A percentile compares a stretch with the other conserved stretches of the same genome.
Conservation (phyloP, 2,329 filamentous ascomycete species). For the Cercospora sp. region DNA sequence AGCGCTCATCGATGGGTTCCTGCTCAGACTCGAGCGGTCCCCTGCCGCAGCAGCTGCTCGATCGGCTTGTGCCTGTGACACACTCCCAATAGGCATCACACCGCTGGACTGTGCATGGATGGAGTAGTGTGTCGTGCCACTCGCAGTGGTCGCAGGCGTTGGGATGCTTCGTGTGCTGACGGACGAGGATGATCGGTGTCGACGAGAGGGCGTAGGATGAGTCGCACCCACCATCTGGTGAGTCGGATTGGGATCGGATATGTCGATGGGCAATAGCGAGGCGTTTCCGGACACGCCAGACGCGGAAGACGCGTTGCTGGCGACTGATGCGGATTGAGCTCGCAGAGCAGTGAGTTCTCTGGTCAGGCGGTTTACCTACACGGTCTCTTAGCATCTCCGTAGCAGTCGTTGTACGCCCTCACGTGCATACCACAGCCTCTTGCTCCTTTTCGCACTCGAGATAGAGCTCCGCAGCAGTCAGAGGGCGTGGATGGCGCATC, state of each 20-base stretch:
- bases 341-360: conserved; percentile 86
- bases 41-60: conserved; percentile 37
- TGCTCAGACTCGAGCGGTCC: conserved; percentile 28
- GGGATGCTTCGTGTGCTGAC: conserved; percentile 34
- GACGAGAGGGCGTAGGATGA: conserved; percentile 56
- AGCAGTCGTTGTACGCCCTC: not conserved
- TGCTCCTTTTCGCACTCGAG: conserved; percentile 91
- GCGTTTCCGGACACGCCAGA: conserved; percentile 57
- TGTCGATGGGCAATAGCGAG: conserved; percentile 43
- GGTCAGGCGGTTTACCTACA: conserved; percentile 84
- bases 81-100: conserved; percentile 26
- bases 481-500: conserved; percentile 78
- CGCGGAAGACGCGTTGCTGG: conserved; percentile 53
- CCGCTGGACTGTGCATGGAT: conserved; percentile 29
- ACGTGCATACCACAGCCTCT: conserved; percentile 73
- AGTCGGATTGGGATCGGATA: conserved; percentile 50
- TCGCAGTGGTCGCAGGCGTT: conserved; percentile 30
- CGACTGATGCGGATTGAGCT: conserved; percentile 61
- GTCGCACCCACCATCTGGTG: conserved; percentile 49
- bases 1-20: conserved; percentile 38
- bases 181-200: conserved; percentile 46
- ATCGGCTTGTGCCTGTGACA: conserved; percentile 41
- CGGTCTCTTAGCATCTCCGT: conserved; percentile 10
- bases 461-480: conserved; percentile 87
- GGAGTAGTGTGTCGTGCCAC: conserved; percentile 20